phyloP scores from a whole-genome alignment of 306 rosid genomes.

The Cicer bijugum region DNA sequence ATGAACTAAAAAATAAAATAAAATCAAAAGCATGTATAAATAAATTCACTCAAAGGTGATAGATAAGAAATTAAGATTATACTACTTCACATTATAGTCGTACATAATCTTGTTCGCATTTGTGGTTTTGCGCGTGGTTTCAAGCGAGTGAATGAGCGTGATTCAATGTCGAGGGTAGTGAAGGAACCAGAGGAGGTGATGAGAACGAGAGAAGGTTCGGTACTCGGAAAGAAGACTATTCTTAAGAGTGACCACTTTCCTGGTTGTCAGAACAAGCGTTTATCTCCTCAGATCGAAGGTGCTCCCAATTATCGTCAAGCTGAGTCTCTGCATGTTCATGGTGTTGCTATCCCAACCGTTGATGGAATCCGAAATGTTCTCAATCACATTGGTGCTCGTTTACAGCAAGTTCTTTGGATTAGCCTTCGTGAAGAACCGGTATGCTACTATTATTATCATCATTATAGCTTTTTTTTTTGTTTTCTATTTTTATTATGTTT shows the following conservation, averaged over 20 bases:
- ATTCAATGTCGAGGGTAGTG: conserved; percentile 52
- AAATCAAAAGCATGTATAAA: conserved; percentile 16
- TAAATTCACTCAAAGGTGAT: not conserved
- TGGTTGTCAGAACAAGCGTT: conserved; percentile 92
- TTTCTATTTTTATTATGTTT: not conserved
- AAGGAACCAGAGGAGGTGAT: conserved; percentile 81
- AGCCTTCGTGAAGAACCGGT: conserved; percentile 96
- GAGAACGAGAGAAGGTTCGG: conserved; percentile 82
- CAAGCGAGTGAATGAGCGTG: not conserved
- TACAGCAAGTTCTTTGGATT: conserved; percentile 73
- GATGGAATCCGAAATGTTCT: conserved; percentile 86
- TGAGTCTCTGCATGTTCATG: conserved; percentile 73
- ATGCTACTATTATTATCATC: not conserved
- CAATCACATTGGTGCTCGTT: conserved; percentile 70
- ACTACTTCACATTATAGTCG: not conserved
- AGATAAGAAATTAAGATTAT: not conserved
- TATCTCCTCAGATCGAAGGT: conserved; percentile 87
- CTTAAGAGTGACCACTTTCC: conserved; percentile 96
- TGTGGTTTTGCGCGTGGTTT: not conserved
- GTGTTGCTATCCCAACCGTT: conserved; percentile 88
- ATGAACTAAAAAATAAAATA: not conserved
- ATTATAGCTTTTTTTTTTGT: not conserved
- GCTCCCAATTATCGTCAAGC: conserved; percentile 99
- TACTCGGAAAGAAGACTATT: conserved; percentile 88
- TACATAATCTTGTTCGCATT: not conserved